Evolutionary conservation across 495 filamentous ascomycete species (phyloP).

Genomic region (Neurospora sp.): DNA sequence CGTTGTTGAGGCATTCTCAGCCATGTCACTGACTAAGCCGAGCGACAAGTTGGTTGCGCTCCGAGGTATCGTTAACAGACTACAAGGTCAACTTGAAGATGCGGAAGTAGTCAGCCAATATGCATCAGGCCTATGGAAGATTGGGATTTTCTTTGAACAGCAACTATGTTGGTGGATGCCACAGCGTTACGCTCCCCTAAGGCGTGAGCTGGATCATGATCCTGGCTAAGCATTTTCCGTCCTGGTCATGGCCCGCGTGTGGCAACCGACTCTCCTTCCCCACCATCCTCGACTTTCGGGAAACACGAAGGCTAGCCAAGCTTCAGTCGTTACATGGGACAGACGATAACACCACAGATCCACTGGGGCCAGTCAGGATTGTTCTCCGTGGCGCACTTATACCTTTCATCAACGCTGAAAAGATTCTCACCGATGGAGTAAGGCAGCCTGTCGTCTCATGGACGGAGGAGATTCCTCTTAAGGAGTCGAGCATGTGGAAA

Average conservation of each 20-base stretch:
- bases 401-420: background rate
- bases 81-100: background rate
- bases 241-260: background rate
- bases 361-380: background rate
- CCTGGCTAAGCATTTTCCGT: background rate
- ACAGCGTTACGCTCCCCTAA: background rate
- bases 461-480: background rate
- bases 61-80: background rate
- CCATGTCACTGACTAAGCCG: background rate
- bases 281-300: background rate
- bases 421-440: background rate
- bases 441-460: background rate
- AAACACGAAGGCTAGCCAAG: background rate
- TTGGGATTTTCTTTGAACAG: background rate
- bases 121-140: background rate
- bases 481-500: background rate
- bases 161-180: background rate
- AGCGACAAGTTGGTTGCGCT: background rate
- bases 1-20: background rate
- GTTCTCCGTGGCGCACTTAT: background rate
- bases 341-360: background rate
- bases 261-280: background rate
- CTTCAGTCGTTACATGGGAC: background rate
- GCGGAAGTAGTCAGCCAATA: background rate
- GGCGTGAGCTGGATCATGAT: background rate